Percentiles rank a stretch among this genome's conserved stretches.
Conservation (phyloP, 2,329 filamentous ascomycete genomes). For the Aureobasidium sp. region DNA sequence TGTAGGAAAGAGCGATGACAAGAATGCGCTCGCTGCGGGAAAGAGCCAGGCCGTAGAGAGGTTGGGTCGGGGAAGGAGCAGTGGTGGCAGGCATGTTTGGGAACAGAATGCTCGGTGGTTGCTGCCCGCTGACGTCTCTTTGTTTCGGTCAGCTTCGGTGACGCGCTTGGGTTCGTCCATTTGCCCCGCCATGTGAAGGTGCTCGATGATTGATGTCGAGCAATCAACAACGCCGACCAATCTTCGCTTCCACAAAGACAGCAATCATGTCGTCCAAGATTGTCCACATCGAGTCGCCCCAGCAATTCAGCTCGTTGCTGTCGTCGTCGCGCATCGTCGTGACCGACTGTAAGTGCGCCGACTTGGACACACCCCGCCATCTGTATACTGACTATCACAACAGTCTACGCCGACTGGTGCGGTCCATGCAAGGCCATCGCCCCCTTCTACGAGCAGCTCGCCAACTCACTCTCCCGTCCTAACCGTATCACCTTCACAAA, state of each 20-base stretch:
- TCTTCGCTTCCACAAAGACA: not conserved
- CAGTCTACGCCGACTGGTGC: constrained; percentile 86
- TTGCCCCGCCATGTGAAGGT: not conserved
- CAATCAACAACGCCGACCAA: not conserved
- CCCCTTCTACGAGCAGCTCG: constrained; percentile 71
- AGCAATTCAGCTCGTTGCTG: constrained; percentile 60
- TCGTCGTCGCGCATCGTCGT: constrained; percentile 71
- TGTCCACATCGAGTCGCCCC: constrained; percentile 34
- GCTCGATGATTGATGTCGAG: not conserved
- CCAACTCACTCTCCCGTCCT: constrained; percentile 59
- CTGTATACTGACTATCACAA: not conserved
- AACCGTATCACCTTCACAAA: constrained; percentile 76
- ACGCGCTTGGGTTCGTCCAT: not conserved
- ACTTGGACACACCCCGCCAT: constrained; percentile 5
- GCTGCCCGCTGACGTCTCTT: not conserved
- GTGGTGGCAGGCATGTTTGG: not conserved
- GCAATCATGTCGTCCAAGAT: constrained; percentile 32
- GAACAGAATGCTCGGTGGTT: not conserved
- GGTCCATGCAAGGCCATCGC: constrained; percentile 76
- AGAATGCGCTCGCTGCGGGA: constrained; percentile 26
- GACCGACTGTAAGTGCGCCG: constrained; percentile 65
- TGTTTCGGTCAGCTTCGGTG: not conserved
- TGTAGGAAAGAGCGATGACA: constrained; percentile 25
- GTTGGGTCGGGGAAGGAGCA: not conserved
- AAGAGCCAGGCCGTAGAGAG: constrained; percentile 24